Base-by-base conservation (phyloP, 1,139 yeast species). In the Williopsis jadinii region DNA sequence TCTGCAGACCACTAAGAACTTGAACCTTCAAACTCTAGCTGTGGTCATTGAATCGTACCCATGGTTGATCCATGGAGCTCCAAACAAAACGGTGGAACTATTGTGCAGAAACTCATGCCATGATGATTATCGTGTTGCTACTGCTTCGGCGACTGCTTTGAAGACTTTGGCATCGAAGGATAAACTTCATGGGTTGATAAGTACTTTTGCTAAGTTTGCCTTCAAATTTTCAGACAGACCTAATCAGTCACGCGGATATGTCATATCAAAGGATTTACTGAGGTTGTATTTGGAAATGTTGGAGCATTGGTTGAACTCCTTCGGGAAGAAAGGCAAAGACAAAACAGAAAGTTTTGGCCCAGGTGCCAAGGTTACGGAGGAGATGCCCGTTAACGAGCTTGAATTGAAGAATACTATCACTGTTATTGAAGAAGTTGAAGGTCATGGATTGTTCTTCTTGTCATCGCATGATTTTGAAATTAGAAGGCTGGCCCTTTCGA, bases 371-470 rank as follows among this genome's bases (percentile, higher is more conserved):
- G 40, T 40, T 14, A 39, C 38, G 3, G 41, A 40, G 9, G 46
- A 43, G 26, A 41, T 38, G 6, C 43, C 60, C 1, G 64, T 56
- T 3, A 47, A 52, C 10, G 63, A 60, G 8, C 41, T 47, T 19
- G 48, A 47, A 31, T 30, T 47, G 38, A 47, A 47, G 38, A 47
- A 45, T 31, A 47, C 51, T 2, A 47, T 45, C 19, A 47, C 51
- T 9, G 46, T 42, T 11, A 47, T 47, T 30, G 61, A 59, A 14
- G 55, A 61, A 30, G 71, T 66, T 9, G 98, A 94, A 63, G 97
- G 98, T 0, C 87, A 90, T 57, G 99, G 97, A 0, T 64, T 94
- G 32, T 92, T 86, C 58, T 92, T 94, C 57, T 67, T 94, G 28
- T 87, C 96, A 55, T 85, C 95, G 3, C 95, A 87, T 55, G 96